Evolutionary conservation across 345 rosid genomes (phyloP).

Genomic region (Arabis alpina): DNA sequence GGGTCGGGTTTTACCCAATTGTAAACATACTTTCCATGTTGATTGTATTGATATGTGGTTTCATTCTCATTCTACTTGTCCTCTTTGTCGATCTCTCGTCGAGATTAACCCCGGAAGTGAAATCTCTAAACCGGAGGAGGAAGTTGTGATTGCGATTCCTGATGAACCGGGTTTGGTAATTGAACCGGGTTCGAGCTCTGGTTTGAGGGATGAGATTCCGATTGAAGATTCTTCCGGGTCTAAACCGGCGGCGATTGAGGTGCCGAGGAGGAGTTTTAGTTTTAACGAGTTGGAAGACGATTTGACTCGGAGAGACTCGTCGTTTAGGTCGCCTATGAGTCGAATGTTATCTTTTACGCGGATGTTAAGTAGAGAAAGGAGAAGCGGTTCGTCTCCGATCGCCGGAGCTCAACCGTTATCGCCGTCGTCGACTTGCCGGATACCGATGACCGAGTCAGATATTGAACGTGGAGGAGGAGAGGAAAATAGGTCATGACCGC

Average conservation of each 20-base stretch:
- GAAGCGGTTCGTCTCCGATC: conserved; percentile 41
- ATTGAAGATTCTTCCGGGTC: conserved; percentile 32
- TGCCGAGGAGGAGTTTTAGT: conserved; percentile 41
- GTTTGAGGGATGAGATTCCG: conserved; percentile 31
- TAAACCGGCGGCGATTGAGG: conserved; percentile 52
- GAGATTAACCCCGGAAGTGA: conserved; percentile 41
- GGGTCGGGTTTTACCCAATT: conserved; percentile 82
- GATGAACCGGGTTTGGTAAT: conserved; percentile 27
- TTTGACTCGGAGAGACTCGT: conserved; percentile 39
- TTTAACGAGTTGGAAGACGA: conserved; percentile 41
- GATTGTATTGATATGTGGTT: conserved; percentile 99
- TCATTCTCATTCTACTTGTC: conserved; percentile 87
- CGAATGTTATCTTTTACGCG: conserved; percentile 64
- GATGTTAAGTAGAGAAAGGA: conserved; percentile 58
- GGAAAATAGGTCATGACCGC: conserved; percentile 10
- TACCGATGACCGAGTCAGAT: conserved; percentile 45
- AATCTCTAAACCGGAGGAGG: not conserved
- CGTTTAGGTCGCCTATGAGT: conserved; percentile 61
- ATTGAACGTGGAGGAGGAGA: conserved; percentile 51
- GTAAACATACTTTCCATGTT: conserved; percentile 80
- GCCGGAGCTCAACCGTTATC: conserved; percentile 31
- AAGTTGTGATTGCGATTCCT: conserved; percentile 31
- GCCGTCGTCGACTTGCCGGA: conserved; percentile 29
- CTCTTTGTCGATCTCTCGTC: conserved; percentile 84
- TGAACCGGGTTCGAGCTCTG: conserved; percentile 45